phyloP scores from a whole-genome alignment of 768 basidiomycete species.

The Holtermanniella nyarrowii region DNA sequence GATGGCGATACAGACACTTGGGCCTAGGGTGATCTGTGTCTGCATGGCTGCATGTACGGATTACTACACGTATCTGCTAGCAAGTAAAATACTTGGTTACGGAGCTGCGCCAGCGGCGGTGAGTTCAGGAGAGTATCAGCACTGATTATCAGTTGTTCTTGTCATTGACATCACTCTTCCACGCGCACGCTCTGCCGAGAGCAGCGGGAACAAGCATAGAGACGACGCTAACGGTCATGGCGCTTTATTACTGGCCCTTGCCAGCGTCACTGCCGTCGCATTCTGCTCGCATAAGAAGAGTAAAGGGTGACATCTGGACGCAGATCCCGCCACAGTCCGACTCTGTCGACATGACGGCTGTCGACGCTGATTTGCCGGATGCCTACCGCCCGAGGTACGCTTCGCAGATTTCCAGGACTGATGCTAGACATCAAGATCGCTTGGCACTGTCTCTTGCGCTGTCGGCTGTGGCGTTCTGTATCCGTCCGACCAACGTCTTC shows the following conservation, averaged over 20 bases:
- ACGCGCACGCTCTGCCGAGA: slow-evolving; percentile 70
- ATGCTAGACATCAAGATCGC: slow-evolving; percentile 1
- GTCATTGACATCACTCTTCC: slow-evolving; percentile 76
- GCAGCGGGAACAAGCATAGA: slow-evolving; percentile 90
- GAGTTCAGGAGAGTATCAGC: slow-evolving; percentile 38
- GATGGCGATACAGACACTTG: slow-evolving; percentile 49
- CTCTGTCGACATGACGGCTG: background rate
- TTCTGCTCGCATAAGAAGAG: too few relatives aligned
- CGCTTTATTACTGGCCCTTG: slow-evolving; percentile 59
- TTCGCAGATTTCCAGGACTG: background rate
- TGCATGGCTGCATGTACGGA: slow-evolving; percentile 70
- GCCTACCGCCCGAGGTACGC: background rate
- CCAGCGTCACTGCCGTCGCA: background rate
- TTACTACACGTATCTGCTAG: slow-evolving; percentile 57
- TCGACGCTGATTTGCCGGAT: background rate
- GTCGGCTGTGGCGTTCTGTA: slow-evolving; percentile 65
- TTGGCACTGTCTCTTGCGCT: slow-evolving; percentile 45
- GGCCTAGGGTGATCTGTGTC: slow-evolving; percentile 70
- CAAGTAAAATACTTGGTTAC: slow-evolving; percentile 51
- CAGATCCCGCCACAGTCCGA: background rate
- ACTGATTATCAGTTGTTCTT: slow-evolving; percentile 54
- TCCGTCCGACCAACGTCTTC: slow-evolving; percentile 80
- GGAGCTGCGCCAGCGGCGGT: slow-evolving; percentile 56
- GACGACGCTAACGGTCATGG: slow-evolving; percentile 69
- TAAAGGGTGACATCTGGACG: background rate